A percentile compares a stretch with the other conserved stretches of the same genome.
Evolutionary conservation across 768 basidiomycete species (phyloP).

Genomic region (Boletus rubroflammeus): DNA sequence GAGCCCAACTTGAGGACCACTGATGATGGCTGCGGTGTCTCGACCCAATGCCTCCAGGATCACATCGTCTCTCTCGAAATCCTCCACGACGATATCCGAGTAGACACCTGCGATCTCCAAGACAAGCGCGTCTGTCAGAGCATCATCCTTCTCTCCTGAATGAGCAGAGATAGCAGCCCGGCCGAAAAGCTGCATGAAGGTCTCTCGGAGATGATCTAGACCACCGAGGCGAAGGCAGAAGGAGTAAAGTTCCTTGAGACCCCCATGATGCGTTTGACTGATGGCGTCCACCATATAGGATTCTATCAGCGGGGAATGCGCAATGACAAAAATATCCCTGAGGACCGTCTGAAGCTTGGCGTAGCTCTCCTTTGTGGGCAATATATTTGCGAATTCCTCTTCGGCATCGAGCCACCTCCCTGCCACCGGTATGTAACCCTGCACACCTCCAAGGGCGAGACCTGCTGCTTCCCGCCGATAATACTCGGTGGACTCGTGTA

Average conservation of each 20-base stretch:
- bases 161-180: neutral
- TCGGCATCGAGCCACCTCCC: neutral
- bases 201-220: neutral
- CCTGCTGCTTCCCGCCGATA: neutral
- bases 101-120: neutral
- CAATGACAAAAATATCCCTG: neutral
- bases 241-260: neutral
- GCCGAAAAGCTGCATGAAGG: neutral
- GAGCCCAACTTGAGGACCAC: neutral
- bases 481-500: neutral
- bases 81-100: neutral
- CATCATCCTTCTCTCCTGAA: neutral
- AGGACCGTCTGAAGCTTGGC: neutral
- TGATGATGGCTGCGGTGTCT: neutral
- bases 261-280: neutral
- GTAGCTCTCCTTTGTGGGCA: neutral
- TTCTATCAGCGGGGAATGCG: neutral
- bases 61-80: neutral
- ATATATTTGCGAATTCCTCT: neutral
- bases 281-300: neutral
- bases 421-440: neutral
- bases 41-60: neutral
- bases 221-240: neutral
- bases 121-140: neutral
- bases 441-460: neutral